Evolutionary conservation across 2,329 filamentous ascomycete species (phyloP).

Genomic region (Phyllosticta paracitricarpa): DNA sequence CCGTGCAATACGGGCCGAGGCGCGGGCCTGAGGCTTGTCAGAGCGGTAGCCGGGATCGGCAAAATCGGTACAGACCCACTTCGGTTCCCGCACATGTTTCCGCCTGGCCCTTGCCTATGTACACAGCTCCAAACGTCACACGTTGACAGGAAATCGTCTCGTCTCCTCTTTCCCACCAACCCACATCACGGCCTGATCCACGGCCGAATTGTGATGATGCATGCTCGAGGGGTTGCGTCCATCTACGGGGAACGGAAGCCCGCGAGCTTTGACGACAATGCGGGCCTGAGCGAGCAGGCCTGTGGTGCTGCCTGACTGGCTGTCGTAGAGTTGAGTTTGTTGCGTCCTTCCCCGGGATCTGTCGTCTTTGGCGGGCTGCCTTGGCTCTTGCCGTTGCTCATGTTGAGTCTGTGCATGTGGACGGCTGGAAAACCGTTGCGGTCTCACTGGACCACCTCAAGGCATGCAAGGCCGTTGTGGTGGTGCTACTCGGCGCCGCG

Average conservation of each 20-base stretch:
- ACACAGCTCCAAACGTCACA: too few species aligned
- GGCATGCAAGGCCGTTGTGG: background rate
- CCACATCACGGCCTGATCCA: background rate
- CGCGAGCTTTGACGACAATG: background rate
- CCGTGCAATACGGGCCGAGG: background rate
- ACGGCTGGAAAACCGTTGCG: background rate
- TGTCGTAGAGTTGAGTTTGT: background rate
- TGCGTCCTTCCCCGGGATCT: background rate
- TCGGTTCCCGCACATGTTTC: too few species aligned
- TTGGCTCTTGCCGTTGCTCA: background rate
- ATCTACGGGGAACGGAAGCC: background rate
- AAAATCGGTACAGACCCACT: background rate
- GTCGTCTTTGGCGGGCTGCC: background rate
- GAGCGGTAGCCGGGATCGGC: background rate
- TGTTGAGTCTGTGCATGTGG: background rate
- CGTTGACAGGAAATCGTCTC: too few species aligned
- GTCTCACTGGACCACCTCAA: background rate
- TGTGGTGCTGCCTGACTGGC: background rate
- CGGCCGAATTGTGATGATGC: background rate
- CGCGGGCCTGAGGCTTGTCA: too few species aligned
- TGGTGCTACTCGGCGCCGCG: background rate
- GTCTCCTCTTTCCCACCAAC: background rate
- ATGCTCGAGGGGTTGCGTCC: background rate
- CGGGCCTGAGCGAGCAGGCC: background rate
- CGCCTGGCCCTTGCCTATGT: too few species aligned